Evolutionary conservation across 2,329 filamentous ascomycete genomes (phyloP), one percentile per base, ranked within the genome.

Genomic region (Madurella fahalii): DNA sequence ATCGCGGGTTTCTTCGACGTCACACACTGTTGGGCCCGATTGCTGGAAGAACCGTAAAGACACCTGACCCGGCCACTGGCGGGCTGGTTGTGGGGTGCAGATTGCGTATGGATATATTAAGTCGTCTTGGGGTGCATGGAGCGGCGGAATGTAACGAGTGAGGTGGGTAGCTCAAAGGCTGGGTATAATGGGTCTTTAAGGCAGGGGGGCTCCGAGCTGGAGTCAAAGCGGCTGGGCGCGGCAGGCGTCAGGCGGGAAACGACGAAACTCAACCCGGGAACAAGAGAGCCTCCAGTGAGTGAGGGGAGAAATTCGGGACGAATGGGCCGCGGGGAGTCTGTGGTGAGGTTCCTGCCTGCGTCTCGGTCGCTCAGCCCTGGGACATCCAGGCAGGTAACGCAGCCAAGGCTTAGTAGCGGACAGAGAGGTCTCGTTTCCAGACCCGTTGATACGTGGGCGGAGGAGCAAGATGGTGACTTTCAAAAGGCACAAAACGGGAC

Each of bases 41-140:
- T 31, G 11, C 15, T 32, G 20, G 34, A 15, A n/a, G 40, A 25
- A n/a, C 20, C 4, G 32, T n/a, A 12, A 17, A 32, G 34, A 39
- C 51, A 54, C 50, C 57, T 56, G 50, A 52, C 43, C 50, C 42
- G 41, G 34, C 11, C 7, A 37, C 34, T 43, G 42, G 39, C 17
- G 25, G 16, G 25, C 18, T 47, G 43, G 47, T 37, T 52, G 52
- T 39, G 50, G 57, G 49, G 55, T 50, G 41, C 44, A 52, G 43
- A 45, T 15, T 30, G 43, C 39, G 42, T 47, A 37, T 47, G 8
- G 44, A 52, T 57, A 60, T 58, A 58, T 57, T 57, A 55, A 45
- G 44, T 55, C 16, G 34, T 48, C 17, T 42, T 30, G 52, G 51
- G 53, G 45, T 52, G 51, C 54, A 61, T 57, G n/a, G 41, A 54